These are phyloP conservation scores for Globisporangium radiosum DNA, from an alignment of 352 stramenopile species.

Conservation along the genomic window DNA sequence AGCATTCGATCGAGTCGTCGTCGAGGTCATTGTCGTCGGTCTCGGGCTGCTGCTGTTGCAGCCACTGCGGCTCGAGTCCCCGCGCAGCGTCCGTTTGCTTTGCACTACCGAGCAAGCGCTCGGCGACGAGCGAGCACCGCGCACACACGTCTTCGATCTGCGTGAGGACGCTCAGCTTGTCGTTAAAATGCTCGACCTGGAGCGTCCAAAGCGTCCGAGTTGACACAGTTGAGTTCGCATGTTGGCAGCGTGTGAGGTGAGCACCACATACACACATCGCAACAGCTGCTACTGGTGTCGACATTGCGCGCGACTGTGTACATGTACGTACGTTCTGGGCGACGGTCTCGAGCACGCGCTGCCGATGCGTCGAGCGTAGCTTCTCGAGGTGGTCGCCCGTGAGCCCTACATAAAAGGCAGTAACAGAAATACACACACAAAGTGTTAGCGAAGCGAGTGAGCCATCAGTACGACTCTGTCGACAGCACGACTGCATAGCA, in stretches of 20 bases:
- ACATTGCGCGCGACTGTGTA: no score
- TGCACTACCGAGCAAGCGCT: constrained; percentile 22
- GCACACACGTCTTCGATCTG: constrained; percentile 41
- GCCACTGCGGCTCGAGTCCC: no score
- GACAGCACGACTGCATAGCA: no score
- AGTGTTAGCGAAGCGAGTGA: neutral
- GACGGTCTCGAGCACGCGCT: constrained; percentile 47
- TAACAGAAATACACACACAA: neutral
- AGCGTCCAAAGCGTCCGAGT: neutral
- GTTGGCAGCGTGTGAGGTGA: no score
- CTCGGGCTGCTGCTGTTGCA: neutral
- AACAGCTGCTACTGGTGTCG: no score
- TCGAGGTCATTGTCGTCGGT: constrained; percentile 1
- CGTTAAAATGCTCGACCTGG: constrained; percentile 38
- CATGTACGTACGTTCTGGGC: constrained; percentile 30
- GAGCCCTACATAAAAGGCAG: constrained; percentile 28
- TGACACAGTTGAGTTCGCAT: no score
- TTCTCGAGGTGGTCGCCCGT: constrained; percentile 61
- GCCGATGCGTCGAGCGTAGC: constrained; percentile 38
- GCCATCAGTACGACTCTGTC: no score
- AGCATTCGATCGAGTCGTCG: constrained; percentile 1
- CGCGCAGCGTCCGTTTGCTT: neutral
- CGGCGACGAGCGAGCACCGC: constrained; percentile 27
- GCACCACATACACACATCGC: no score
- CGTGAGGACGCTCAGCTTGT: constrained; percentile 53